Evolutionary conservation across 495 filamentous ascomycete genomes (phyloP).

Genomic region (Rusavskia elegans): DNA sequence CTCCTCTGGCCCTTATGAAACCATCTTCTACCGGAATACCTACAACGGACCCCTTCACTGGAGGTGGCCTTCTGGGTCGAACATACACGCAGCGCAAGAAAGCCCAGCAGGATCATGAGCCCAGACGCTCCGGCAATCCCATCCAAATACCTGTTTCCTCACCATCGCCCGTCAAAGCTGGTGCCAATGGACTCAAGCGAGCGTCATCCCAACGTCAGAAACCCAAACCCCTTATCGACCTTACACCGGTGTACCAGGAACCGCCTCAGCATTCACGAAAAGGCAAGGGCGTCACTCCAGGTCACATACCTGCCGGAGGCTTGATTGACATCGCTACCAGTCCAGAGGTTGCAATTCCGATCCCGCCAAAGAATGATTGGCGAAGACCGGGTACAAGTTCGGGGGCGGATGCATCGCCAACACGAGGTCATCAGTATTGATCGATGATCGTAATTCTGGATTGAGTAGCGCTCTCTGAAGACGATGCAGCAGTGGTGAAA

Average conservation of each 20-base stretch:
- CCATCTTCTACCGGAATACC: not conserved
- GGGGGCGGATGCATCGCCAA: not conserved
- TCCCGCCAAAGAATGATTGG: slow-evolving; percentile 24
- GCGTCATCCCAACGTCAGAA: slow-evolving; percentile 19
- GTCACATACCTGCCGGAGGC: slow-evolving; percentile 29
- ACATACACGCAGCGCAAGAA: slow-evolving; percentile 46
- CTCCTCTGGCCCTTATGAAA: slow-evolving; percentile 26
- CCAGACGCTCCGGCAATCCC: not conserved
- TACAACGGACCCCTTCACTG: slow-evolving; percentile 29
- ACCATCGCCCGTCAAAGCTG: not conserved
- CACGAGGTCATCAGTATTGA: no score
- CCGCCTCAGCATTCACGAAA: slow-evolving; percentile 53
- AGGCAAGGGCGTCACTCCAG: slow-evolving; percentile 51
- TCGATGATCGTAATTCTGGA: no score
- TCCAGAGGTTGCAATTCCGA: slow-evolving; percentile 31
- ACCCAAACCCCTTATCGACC: slow-evolving; percentile 55
- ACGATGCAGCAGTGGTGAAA: no score
- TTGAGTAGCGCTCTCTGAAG: no score
- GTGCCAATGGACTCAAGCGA: slow-evolving; percentile 8
- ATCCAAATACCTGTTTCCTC: not conserved
- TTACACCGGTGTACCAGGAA: slow-evolving; percentile 58
- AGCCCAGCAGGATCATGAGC: slow-evolving; percentile 36
- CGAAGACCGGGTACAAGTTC: slow-evolving; percentile 30
- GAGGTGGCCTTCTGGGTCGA: slow-evolving; percentile 42
- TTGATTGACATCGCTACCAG: slow-evolving; percentile 54